These are phyloP conservation scores for Gossypium mustelinum DNA, from an alignment of 345 rosid genomes.

Conservation along the genomic window DNA sequence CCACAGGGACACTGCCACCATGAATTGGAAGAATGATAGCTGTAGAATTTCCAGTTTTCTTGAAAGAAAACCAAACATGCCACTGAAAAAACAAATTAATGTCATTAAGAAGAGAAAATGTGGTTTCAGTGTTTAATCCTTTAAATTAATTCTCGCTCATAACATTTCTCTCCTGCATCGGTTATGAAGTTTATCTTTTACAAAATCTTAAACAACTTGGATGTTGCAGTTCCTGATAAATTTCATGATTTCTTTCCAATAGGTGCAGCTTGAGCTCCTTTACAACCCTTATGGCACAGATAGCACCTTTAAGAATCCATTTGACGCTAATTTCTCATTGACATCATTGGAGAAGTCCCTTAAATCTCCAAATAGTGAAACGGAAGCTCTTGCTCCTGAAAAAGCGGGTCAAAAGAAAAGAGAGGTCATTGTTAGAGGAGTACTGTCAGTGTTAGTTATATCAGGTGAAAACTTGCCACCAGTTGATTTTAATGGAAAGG, in stretches of 20 bases:
- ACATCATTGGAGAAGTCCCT: constrained; percentile 78
- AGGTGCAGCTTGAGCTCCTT: constrained; percentile 87
- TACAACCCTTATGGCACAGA: constrained; percentile 65
- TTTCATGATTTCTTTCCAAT: constrained; percentile 12
- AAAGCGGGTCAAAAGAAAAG: constrained; percentile 34
- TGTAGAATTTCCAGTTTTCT: not conserved
- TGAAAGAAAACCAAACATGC: not conserved
- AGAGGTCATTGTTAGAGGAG: constrained; percentile 79
- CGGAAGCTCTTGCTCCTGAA: constrained; percentile 21
- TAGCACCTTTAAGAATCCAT: constrained; percentile 49
- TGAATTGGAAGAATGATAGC: not conserved
- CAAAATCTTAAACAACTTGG: not conserved
- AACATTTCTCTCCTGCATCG: not conserved
- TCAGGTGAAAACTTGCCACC: constrained; percentile 71
- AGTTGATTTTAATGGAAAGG: constrained; percentile 72
- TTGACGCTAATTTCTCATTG: constrained; percentile 43
- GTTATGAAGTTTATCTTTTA: not conserved
- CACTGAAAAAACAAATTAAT: not conserved
- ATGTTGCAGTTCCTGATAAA: not conserved
- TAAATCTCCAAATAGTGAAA: constrained; percentile 35
- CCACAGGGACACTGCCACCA: too few species aligned
- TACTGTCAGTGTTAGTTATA: constrained; percentile 63
- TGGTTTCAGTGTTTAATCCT: not conserved
- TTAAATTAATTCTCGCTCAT: not conserved
- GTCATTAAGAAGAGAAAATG: not conserved